Conservation (phyloP, 2,329 filamentous ascomycete genomes). For the Blastomyces gilchristii region DNA sequence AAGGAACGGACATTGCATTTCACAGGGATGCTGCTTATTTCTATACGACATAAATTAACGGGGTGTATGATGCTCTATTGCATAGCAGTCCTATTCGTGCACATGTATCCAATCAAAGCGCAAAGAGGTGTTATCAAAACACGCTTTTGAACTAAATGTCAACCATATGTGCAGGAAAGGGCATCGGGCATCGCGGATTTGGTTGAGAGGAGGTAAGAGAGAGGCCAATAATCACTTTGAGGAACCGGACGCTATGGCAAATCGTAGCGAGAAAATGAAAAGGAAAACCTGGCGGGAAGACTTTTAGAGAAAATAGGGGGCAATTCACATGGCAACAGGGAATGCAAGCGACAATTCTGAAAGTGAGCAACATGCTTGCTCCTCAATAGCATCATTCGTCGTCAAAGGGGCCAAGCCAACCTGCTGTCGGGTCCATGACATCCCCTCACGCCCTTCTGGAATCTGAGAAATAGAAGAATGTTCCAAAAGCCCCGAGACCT, state of each 20-base stretch:
- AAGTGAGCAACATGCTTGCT: neutral
- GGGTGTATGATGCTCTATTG: neutral
- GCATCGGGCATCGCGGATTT: neutral
- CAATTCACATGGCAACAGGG: neutral
- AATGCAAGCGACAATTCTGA: neutral
- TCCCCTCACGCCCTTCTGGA: constrained; percentile 19
- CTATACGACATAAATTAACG: neutral
- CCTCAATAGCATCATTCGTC: neutral
- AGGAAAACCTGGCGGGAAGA: neutral
- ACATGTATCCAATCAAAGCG: neutral
- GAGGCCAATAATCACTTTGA: neutral
- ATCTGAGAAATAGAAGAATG: constrained; percentile 13
- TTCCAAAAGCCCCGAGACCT: constrained; percentile 21
- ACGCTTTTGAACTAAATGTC: neutral
- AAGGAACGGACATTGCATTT: neutral
- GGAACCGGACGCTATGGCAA: neutral
- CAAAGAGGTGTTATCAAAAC: neutral
- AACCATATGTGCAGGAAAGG: neutral
- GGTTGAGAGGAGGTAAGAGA: neutral
- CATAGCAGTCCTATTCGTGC: neutral
- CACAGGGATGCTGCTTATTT: neutral
- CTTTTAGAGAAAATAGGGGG: neutral
- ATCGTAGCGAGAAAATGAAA: neutral
- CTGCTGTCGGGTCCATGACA: constrained; percentile 21
- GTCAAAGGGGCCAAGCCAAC: constrained; percentile 17